Conservation (phyloP, 148 eudicot genomes). For the Bassia scoparia region DNA sequence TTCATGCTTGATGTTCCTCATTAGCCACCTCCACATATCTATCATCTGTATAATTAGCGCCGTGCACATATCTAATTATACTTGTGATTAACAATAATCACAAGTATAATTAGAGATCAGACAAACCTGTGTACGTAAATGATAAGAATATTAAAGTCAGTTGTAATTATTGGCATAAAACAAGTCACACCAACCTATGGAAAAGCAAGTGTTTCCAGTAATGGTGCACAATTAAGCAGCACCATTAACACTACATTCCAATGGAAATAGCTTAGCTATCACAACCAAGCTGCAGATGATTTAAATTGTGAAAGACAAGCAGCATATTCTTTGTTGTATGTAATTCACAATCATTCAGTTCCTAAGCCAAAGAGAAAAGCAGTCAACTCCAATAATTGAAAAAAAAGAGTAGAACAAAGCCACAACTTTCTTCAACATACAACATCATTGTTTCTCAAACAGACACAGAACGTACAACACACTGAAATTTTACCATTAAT, state of each 20-base stretch:
- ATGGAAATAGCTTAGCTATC: no score
- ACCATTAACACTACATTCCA: neutral
- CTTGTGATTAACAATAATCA: neutral
- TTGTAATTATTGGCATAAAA: no score
- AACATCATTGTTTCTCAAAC: neutral
- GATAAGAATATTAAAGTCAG: neutral
- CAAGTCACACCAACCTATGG: neutral
- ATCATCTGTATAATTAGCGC: no score
- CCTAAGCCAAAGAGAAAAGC: no score
- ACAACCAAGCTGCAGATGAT: neutral
- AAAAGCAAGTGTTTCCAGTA: constrained; percentile 1
- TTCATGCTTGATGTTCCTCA: neutral
- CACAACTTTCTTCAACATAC: constrained; percentile 1
- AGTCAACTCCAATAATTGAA: no score
- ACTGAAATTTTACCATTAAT: constrained; percentile 70
- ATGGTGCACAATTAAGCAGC: neutral
- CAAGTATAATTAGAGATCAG: neutral
- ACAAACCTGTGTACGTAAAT: no score
- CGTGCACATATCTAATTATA: neutral
- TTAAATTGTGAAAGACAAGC: constrained; percentile 9
- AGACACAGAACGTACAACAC: constrained; percentile 1
- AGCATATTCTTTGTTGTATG: neutral
- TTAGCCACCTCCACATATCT: neutral
- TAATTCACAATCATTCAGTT: neutral
- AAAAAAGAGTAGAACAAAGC: no score